Percentiles rank a stretch among this genome's conserved stretches.
These are phyloP conservation scores for Plasmodium gaboni DNA, from an alignment of 169 alveolate species.

Conservation along the genomic window DNA sequence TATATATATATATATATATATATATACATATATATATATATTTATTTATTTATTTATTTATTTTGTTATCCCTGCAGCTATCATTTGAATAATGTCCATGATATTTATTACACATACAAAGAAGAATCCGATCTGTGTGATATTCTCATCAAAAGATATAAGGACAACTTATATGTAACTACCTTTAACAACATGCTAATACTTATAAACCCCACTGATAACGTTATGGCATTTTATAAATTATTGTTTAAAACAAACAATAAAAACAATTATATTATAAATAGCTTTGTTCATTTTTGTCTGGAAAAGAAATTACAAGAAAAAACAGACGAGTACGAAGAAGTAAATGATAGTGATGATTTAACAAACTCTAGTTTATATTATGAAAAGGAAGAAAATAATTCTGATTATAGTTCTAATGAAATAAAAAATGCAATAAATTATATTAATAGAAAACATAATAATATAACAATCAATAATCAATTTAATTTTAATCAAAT, in stretches of 20 bases:
- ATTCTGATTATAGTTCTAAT: slow-evolving; percentile 13
- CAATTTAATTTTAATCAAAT: neutral
- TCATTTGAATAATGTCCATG: slow-evolving; percentile 30
- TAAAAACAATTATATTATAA: slow-evolving; percentile 65
- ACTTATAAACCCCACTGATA: slow-evolving; percentile 32
- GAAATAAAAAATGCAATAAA: slow-evolving; percentile 17
- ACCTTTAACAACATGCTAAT: slow-evolving; percentile 67
- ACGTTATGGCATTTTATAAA: slow-evolving; percentile 29
- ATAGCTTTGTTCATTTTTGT: slow-evolving; percentile 19
- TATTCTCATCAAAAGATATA: slow-evolving; percentile 36
- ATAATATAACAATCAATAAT: neutral
- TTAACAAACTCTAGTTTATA: neutral
- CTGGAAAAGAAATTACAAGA: slow-evolving; percentile 22
- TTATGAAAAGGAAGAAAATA: neutral
- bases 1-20: neutral
- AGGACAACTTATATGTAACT: slow-evolving; percentile 42
- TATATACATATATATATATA: neutral
- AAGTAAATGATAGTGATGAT: neutral
- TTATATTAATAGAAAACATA: slow-evolving; percentile 15
- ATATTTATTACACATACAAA: slow-evolving; percentile 53
- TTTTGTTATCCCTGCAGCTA: slow-evolving; percentile 13
- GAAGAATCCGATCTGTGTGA: slow-evolving; percentile 58
- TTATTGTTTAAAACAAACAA: slow-evolving; percentile 53
- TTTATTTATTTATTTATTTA: neutral
- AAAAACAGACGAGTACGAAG: neutral